Evolutionary conservation across 257 asterid genomes (phyloP), one percentile per base, ranked within the genome.

Genomic region (Jacaranda mimosifolia): DNA sequence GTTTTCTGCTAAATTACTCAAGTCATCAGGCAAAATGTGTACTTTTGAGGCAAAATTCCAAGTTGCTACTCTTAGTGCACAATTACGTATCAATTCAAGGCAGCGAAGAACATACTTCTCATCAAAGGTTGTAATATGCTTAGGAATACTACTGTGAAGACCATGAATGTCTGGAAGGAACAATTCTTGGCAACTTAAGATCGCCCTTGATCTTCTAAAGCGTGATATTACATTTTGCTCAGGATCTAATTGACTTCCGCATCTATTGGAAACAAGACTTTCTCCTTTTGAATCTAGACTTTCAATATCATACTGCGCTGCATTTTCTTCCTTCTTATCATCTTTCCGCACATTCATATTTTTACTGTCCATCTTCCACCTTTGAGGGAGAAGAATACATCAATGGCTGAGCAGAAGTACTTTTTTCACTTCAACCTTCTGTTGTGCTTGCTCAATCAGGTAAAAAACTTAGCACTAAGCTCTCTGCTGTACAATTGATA

Each of bases 61-160:
- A 48, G 91, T 75, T 60, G 87, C 84, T 63, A 83, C 87, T 40
- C 90, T 73, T 48, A 85, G 74, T 9, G 92, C 91, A 53, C 79
- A 85, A 26, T 67, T 63, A 58, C 84, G 93, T 72, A 95, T 86
- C 81, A 84, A 73, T 59, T 92, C 92, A 39, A 94, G 96, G 88
- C 94, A 89, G 78, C 80, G 89, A 40, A 84, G 89, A 18, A 85
- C 84, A 36, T 87, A 94, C 73, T 84, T 89, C 71, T 94, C 97
- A 73, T 94, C 97, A 35, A 89, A 76, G 64, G 89, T 85, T n/a
- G 88, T 79, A 60, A 95, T 78, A 40, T 84, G 91, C 84, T 87
- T 89, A 5, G 94, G 96, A 49, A 92, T 86, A 65, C 73, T 82
- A 68, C 65, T 81, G 15, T 79, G 86, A 38, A 88, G 53, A 52